Base-by-base conservation (phyloP, 2,329 filamentous ascomycete species). In the Aspergillus sp. region DNA sequence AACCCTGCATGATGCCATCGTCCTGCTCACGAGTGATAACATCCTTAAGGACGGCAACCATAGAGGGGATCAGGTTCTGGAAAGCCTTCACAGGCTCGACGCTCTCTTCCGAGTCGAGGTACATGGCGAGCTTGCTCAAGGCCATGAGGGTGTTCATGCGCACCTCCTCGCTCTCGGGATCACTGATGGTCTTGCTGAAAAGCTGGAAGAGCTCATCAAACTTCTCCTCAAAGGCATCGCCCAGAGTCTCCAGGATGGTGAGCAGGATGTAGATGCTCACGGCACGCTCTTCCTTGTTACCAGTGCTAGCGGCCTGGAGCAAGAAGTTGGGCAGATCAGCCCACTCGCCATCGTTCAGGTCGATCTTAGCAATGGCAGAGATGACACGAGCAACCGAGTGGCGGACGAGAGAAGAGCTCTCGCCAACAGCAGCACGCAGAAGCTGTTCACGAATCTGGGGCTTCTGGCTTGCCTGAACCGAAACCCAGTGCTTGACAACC, bases 91-190 rank as follows among this genome's bases (percentile, higher is more conserved):
- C 82, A 44, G 88, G 86, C 65, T 88, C 82, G 63, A 86, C 82
- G 66, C 96, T 90, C 80, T 96, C 91, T 41, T 97, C 93, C 0
- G 90, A 87, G 73, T 97, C 91, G 52, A 98, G 82, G 64, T 96
- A 86, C 83, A 96, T 90, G 57, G 94, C 89, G 70, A 96, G 84
- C 72, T 92, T 90, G 71, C 93, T 92, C 62, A 98, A 85, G 62
- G 92, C 92, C 72, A 96, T 86, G 79, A 97, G 88, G 32, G 95
- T 96, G 83, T 97, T 98, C 80, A 96, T 88, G 70, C 93, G 89
- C 59, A 99, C 95, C 75, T 97, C 92, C 63, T 90, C 86, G 76
- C 92, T 97, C 78, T 96, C 88, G 1, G 91, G 88, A 73, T 98
- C 95, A 71, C 90, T 88, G 71, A 99, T 95, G 51, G 93, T 96